Percentiles rank a stretch among this genome's conserved stretches.
Conservation (phyloP, 148 eudicot species). For the Nepenthes mirabilis region DNA sequence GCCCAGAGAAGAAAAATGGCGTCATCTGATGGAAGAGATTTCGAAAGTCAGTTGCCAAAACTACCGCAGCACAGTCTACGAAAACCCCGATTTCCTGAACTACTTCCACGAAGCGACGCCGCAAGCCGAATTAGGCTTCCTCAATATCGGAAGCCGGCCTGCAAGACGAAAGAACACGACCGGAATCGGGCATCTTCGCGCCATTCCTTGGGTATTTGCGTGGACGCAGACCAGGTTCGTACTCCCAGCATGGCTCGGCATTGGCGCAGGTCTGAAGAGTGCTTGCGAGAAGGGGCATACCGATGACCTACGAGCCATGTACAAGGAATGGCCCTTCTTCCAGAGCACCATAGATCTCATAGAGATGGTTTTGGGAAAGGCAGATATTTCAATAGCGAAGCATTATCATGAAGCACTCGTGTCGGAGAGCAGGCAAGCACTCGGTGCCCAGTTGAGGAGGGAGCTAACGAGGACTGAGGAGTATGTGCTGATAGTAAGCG, state of each 20-base stretch:
- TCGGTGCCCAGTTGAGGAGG: constrained; percentile 47
- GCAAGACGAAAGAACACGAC: constrained; percentile 49
- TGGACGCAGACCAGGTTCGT: constrained; percentile 91
- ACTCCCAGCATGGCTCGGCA: constrained; percentile 91
- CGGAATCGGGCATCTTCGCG: constrained; percentile 64
- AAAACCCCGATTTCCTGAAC: constrained; percentile 71
- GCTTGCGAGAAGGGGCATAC: constrained; percentile 65
- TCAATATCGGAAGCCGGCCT: constrained; percentile 91
- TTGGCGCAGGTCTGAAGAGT: constrained; percentile 67
- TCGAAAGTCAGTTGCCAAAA: constrained; percentile 54
- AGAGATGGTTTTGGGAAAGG: constrained; percentile 85
- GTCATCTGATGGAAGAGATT: constrained; percentile 70
- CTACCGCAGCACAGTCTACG: constrained; percentile 65
- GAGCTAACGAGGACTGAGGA: constrained; percentile 53
- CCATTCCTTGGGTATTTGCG: constrained; percentile 91
- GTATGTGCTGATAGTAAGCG: constrained; percentile 50
- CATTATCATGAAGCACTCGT: constrained; percentile 71
- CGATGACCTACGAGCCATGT: constrained; percentile 61
- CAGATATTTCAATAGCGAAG: constrained; percentile 64
- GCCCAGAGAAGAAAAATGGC: constrained; percentile 80
- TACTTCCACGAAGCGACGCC: constrained; percentile 96
- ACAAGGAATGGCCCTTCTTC: constrained; percentile 87
- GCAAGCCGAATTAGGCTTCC: constrained; percentile 71
- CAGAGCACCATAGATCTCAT: constrained; percentile 73
- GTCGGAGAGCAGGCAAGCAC: constrained; percentile 34